Percentiles rank a stretch among this genome's conserved stretches.
phyloP scores from a whole-genome alignment of 2,329 filamentous ascomycete species.

The Pseudocercospora musae region DNA sequence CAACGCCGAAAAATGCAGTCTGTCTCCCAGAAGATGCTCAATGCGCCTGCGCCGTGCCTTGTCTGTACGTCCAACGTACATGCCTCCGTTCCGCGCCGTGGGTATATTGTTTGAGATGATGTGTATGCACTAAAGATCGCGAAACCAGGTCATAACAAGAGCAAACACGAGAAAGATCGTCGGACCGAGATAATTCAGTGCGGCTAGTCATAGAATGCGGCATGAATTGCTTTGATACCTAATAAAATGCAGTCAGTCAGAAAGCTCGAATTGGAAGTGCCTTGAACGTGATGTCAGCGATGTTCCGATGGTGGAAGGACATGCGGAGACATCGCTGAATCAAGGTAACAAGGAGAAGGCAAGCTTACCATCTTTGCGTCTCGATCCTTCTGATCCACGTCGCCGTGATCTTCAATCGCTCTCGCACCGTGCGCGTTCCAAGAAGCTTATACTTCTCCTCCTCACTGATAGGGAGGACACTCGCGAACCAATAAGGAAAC shows the following conservation, averaged over 20 bases:
- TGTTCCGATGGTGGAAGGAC: not conserved
- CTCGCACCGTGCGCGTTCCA: slow-evolving; percentile 69
- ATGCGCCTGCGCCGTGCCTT: slow-evolving; percentile 19
- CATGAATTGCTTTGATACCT: slow-evolving; percentile 42
- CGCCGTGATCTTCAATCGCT: slow-evolving; percentile 78
- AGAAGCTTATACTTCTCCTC: slow-evolving; percentile 76
- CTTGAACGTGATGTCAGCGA: not conserved
- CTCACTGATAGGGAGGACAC: slow-evolving; percentile 72
- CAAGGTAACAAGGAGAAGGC: not conserved
- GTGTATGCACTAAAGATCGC: not conserved
- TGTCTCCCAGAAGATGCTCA: slow-evolving; percentile 6
- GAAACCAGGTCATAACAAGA: slow-evolving; percentile 2
- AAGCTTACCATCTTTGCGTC: slow-evolving; percentile 65
- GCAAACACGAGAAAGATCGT: slow-evolving; percentile 17
- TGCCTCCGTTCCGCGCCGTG: slow-evolving; percentile 1
- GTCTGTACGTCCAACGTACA: slow-evolving; percentile 7
- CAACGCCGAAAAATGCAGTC: slow-evolving; percentile 12
- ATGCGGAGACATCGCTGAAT: slow-evolving; percentile 2
- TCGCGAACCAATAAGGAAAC: slow-evolving; percentile 90
- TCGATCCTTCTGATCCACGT: slow-evolving; percentile 74
- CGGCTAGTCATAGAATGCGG: slow-evolving; percentile 41
- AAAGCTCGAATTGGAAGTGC: not conserved
- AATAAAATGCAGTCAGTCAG: slow-evolving; percentile 8
- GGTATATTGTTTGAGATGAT: slow-evolving; percentile 1
- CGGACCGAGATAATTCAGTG: slow-evolving; percentile 31